Evolutionary conservation across 1,284 basidiomycete genomes (phyloP).

Genomic region (Xerocomus cyaneibrunnescens): DNA sequence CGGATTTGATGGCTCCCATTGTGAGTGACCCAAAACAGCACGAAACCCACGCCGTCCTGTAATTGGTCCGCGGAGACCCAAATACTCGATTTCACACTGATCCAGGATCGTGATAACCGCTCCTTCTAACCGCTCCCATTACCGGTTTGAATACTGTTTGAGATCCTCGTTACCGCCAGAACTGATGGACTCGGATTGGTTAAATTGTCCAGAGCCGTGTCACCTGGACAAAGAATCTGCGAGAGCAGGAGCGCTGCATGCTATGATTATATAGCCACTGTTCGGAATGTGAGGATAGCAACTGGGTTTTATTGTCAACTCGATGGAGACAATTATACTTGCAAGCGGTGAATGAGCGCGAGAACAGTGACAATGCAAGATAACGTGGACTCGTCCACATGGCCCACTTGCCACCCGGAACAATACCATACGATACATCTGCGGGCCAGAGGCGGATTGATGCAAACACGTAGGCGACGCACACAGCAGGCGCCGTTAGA

Average conservation of each 20-base stretch:
- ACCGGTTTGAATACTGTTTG: conserved; percentile 5
- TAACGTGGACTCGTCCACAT: conserved; percentile 1
- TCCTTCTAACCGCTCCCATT: conserved; percentile 9
- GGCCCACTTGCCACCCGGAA: conserved; percentile 1
- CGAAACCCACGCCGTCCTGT: conserved; percentile 17
- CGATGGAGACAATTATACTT: neutral
- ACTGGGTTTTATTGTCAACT: conserved; percentile 3
- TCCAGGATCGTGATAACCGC: conserved; percentile 3
- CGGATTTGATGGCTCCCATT: conserved; percentile 20
- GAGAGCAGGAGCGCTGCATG: neutral
- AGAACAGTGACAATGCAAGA: conserved; percentile 6
- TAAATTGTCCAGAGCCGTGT: conserved; percentile 10
- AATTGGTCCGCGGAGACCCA: conserved; percentile 27
- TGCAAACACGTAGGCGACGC: conserved; percentile 1
- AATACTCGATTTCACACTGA: conserved; percentile 8
- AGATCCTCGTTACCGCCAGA: neutral
- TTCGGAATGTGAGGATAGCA: neutral
- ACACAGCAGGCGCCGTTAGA: conserved; percentile 6
- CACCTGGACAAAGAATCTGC: conserved; percentile 7
- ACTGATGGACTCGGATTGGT: neutral
- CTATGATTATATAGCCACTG: too few relatives aligned
- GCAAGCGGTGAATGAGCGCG: conserved; percentile 9
- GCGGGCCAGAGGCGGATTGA: conserved; percentile 4
- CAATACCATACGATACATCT: conserved; percentile 1
- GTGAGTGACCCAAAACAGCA: conserved; percentile 13